A percentile compares a stretch with the other conserved stretches of the same genome.
Conservation (phyloP, 331 rosid species). For the Rhamnella rubrinervis region DNA sequence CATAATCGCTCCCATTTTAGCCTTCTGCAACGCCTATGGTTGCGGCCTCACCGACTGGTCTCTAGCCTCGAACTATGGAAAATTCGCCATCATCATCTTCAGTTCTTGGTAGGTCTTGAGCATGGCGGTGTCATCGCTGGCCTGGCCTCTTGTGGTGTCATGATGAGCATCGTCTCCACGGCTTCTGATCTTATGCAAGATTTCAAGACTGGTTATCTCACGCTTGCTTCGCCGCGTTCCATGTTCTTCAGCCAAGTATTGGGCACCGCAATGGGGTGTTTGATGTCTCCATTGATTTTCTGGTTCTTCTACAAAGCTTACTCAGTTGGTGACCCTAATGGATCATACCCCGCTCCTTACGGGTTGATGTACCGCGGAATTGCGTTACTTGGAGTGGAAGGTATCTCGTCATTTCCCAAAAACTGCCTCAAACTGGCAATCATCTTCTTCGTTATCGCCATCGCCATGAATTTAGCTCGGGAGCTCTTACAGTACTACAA, state of each 20-base stretch:
- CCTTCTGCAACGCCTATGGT: conserved; percentile 78
- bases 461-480: conserved; percentile 29
- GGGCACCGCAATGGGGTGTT: conserved; percentile 62
- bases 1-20: conserved; percentile 56
- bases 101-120: conserved; percentile 56
- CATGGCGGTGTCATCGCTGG: conserved; percentile 72
- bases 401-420: conserved; percentile 56
- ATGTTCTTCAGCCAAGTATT: conserved; percentile 69
- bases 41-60: conserved; percentile 81
- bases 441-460: conserved; percentile 32
- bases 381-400: conserved; percentile 68
- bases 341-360: conserved; percentile 80
- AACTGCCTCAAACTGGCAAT: conserved; percentile 47
- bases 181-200: conserved; percentile 85
- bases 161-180: conserved; percentile 78
- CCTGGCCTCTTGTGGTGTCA: conserved; percentile 74
- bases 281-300: conserved; percentile 49
- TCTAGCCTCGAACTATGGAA: conserved; percentile 74
- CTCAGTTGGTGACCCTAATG: conserved; percentile 50
- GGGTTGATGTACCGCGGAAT: conserved; percentile 60
- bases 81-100: conserved; percentile 64
- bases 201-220: conserved; percentile 71
- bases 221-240: conserved; percentile 64
- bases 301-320: conserved; percentile 75
- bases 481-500: conserved; percentile 44